Base-by-base conservation (phyloP, 495 filamentous ascomycete species). In the Hyphodiscus hymeniophilus region DNA sequence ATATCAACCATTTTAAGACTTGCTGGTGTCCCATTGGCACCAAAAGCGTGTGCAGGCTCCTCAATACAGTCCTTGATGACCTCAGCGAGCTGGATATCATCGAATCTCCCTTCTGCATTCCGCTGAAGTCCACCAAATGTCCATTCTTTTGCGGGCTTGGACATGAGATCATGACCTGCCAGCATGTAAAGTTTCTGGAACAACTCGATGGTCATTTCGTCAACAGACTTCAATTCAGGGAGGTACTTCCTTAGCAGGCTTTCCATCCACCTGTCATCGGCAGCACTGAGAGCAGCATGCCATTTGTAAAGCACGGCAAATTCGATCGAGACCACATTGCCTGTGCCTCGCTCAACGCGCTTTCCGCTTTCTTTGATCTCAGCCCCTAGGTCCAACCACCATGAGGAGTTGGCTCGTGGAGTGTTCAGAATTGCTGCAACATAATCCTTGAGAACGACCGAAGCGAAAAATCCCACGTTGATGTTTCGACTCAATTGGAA, bases 361-460 rank as follows among this genome's bases (percentile, higher is more conserved):
- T 82, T 82, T 4, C 17, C 18, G 1, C 10, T n/a, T n/a, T n/a
- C n/a, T n/a, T n/a, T n/a, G n/a, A 76, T 77, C 22, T 81, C 73
- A 5, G 71, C 67, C 3, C 85, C 77, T 20, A 84, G 85, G 43
- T 87, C 85, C 42, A 94, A 71, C 8, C 80, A 85, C 86, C 87
- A 94, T 2, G 80, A 84, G 13, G 82, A 84, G 59, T 86, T 80
- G 40, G 75, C 76, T 31, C 85, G 73, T n/a, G n/a, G n/a, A n/a
- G n/a, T n/a, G 61, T 90, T 90, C 62, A 91, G 73, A 15, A 94
- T 90, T 18, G 85, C 87, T 15, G 85, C 79, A 31, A 94, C 75
- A 58, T 94, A 94, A 58, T 94, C 87, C 42, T 82, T 72, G 21
- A 92, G 68, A 3, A 85, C 89, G 50, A 91, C 73, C n/a, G n/a